Evolutionary conservation across 2,329 filamentous ascomycete genomes (phyloP).

Genomic region (Monosporascus sp.): DNA sequence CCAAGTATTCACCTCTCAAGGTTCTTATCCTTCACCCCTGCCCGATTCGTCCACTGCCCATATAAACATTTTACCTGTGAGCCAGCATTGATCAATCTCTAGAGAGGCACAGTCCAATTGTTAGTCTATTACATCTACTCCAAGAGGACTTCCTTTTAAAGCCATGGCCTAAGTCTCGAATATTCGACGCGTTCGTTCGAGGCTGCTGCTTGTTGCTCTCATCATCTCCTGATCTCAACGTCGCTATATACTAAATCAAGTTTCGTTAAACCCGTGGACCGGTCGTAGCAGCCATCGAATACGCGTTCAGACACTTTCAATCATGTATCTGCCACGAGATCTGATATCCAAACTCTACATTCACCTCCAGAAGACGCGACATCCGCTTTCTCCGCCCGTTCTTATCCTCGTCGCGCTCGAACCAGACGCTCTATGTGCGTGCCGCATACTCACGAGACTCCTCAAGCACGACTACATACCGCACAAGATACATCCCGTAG

Average conservation of each 20-base stretch:
- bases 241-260: constrained; percentile 2
- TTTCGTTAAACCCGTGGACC: constrained; percentile 25
- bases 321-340: constrained; percentile 90
- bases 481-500: constrained; percentile 93
- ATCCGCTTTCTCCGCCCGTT: constrained; percentile 86
- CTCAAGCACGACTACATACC: constrained; percentile 96
- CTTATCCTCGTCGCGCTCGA: constrained; percentile 90
- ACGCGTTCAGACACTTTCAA: constrained; percentile 29
- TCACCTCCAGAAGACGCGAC: constrained; percentile 78
- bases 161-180: not conserved
- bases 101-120: constrained; percentile 2
- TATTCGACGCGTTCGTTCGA: constrained; percentile 3
- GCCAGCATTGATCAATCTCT: not conserved
- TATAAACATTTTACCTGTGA: not conserved
- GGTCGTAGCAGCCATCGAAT: constrained; percentile 19
- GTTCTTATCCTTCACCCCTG: too few species aligned
- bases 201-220: not conserved
- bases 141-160: not conserved
- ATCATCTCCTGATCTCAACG: not conserved
- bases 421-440: constrained; percentile 91
- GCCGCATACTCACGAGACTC: constrained; percentile 87
- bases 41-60: not conserved
- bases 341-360: constrained; percentile 88
- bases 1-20: too few species aligned
- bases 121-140: not conserved